Base-by-base conservation (phyloP, 805 yeast genomes). In the Wickerhamomyces mucosus region DNA sequence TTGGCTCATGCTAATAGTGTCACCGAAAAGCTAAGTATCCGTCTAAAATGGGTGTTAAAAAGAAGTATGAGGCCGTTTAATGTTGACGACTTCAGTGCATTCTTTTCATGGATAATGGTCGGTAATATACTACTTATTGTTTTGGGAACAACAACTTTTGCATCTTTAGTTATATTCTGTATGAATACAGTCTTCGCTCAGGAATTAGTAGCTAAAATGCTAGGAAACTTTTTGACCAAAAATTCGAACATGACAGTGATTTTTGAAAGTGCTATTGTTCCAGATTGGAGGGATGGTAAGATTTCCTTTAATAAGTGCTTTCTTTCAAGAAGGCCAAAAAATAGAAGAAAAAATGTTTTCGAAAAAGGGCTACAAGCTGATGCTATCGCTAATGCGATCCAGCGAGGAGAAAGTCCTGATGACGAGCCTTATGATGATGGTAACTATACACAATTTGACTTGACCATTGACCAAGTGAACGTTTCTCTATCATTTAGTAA, bases 361-460 rank as follows among this genome's bases (percentile, higher is more conserved):
- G 66, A 64, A 13, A 78, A 81, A 42, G 92, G 88, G 12, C 75
- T 83, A 1, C 88, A 78, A 46, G 69, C 73, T 5, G 80, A 69
- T 27, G 88, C 89, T 0, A 72, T 72, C 17, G 78, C 77, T 17
- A 68, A 72, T 24, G 45, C 44, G n/a, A 44, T 38, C 3, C 26
- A 17, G 8, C 33, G 32, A 3, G 38, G 28, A 5, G 36, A 34
- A 7, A 32, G 31, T 21, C 26, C 18, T 11, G 35, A 18, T 5
- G 64, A 57, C 12, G 67, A 58, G 18, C 59, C 58, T 15, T 63
- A 59, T 34, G 95, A 81, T 45, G 95, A 86, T 51, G 97, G 96
- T 1, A 92, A 92, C 56, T 92, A 88, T 56, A 89, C 98, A 0
- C 98, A 92, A 53, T 92, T 79, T 53, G 98, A 92, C 54, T 54